Base-by-base conservation (phyloP, 2,329 filamentous ascomycete species). In the Trichoderma citrinoviride region DNA sequence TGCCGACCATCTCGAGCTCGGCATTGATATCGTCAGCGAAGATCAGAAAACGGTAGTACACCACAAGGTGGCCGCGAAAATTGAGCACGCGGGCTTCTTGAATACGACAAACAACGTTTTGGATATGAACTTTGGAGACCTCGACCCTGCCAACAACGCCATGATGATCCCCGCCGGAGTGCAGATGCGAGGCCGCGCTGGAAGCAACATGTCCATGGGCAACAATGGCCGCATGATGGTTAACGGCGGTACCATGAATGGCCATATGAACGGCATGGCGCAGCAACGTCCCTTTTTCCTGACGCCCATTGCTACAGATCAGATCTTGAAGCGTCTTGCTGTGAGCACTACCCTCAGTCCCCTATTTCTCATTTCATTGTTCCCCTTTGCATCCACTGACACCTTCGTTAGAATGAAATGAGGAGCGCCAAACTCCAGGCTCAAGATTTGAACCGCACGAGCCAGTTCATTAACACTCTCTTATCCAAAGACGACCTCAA, bases 41-140 rank as follows among this genome's bases (percentile, higher is more conserved):
- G 95, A 99, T 75, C 94, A 98, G 76, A 98, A 97, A 79, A 97
- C 93, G 0, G 93, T 99, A 29, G 93, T 99, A 15, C 95, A 99
- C 74, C 95, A 98, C 80, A 99, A 99, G 75, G 95, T 99, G 54
- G 93, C 94, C 21, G 93, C 95, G 64, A 96, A 96, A 75, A 93
- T 99, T 64, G 95, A 99, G 76, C 92, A 97, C 78, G 93, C 95
- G 44, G 95, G 95, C 7, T 90, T 94, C 68, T 86, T 93, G 68
- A 88, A 85, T 50, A 85, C 89, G 12, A 85, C 87, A 8, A 91
- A 85, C 71, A 96, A 91, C 73, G 85, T 93, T 53, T 78, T 96
- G 70, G 93, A 97, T 73, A 88, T 97, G 80, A 96, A 90, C 72
- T 96, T 97, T 79, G 92, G 92, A 53, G 94, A 98, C 72, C 82